These are phyloP conservation scores for Neonectria hederae DNA, from an alignment of 2,329 filamentous ascomycete genomes.

Conservation along the genomic window DNA sequence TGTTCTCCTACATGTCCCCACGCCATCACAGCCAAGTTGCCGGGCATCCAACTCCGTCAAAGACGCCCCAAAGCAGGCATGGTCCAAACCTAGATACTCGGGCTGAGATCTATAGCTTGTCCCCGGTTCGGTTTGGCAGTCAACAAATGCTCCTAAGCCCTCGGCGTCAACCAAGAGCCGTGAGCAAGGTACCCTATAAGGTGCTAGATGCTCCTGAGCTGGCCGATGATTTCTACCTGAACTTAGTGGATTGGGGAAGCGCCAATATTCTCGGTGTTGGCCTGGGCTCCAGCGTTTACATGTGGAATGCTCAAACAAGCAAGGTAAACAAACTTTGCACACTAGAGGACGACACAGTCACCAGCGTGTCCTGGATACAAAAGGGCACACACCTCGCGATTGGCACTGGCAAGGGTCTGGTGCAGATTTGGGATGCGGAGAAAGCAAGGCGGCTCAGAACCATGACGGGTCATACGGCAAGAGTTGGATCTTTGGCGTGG, in stretches of 20 bases:
- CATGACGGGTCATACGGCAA: conserved; percentile 95
- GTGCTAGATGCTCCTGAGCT: conserved; percentile 95
- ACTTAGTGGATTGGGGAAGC: conserved; percentile 97
- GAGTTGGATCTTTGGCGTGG: conserved; percentile 95
- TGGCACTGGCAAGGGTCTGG: conserved; percentile 91
- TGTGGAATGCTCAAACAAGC: conserved; percentile 95
- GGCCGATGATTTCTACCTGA: conserved; percentile 97
- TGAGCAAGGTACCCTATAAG: conserved; percentile 97
- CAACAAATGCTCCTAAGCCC: conserved; percentile 94
- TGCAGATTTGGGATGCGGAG: conserved; percentile 98
- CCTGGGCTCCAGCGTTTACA: conserved; percentile 91
- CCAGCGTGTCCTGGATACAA: conserved; percentile 98
- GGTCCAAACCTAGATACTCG: conserved; percentile 88
- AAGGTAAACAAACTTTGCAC: conserved; percentile 95
- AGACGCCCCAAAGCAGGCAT: conserved; percentile 88
- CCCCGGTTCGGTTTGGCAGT: conserved; percentile 90
- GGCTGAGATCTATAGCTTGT: conserved; percentile 94
- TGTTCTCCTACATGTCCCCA: conserved; percentile 91
- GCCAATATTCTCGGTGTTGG: conserved; percentile 94
- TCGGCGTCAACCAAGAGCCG: conserved; percentile 84
- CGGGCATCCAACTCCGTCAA: conserved; percentile 87
- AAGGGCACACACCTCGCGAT: conserved; percentile 95
- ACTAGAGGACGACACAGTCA: conserved; percentile 90
- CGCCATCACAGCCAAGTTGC: conserved; percentile 73
- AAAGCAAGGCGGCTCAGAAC: conserved; percentile 85